Base-by-base conservation (phyloP, 1,284 basidiomycete species). In the Microbotryomycetes sp. region DNA sequence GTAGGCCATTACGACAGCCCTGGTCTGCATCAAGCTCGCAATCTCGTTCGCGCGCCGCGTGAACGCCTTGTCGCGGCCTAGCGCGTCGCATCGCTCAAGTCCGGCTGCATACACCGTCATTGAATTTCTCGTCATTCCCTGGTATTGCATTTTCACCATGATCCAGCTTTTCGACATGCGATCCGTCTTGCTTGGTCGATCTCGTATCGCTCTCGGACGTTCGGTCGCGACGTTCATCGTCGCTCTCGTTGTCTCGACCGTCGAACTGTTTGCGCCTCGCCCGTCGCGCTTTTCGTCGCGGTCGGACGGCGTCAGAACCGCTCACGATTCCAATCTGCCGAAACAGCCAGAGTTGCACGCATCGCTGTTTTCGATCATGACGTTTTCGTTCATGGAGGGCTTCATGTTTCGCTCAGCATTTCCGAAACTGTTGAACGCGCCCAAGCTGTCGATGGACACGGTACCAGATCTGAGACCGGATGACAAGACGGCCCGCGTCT, bases 401-500 rank as follows among this genome's bases (percentile, higher is more conserved):
- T 65, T 68, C 50, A 57, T 61, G 52, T 47, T 62, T 18, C 28
- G 27, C 24, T 52, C 56, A 26, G 62, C 62, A 21, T 64, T 62
- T 57, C 68, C 60, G 2, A 18, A 15, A 9, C 30, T 54, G 62
- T 71, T 51, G 67, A 68, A 27, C 67, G 77, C 0, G 71, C 72
- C 59, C 3, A 75, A 79, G 1, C 74, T 80, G 61, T 75, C 73
- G 7, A 66, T 79, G 45, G 68, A 73, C 13, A 75, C 78, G 30
- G 76, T 81, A 5, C 80, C 81, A 0, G 78, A 78, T 23, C 71
- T 82, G 2, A 72, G 79, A 6, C 77, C 81, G 29, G 79, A 79
- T 61, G 79, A 81, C 69, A 74, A 76, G 24, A 73, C 81, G 0
- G 77, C 80, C 0, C 72, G 75, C 1, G 73, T 71, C 18, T 58